Evolutionary conservation across 345 rosid species (phyloP).

Genomic region (Anacardium occidentale): DNA sequence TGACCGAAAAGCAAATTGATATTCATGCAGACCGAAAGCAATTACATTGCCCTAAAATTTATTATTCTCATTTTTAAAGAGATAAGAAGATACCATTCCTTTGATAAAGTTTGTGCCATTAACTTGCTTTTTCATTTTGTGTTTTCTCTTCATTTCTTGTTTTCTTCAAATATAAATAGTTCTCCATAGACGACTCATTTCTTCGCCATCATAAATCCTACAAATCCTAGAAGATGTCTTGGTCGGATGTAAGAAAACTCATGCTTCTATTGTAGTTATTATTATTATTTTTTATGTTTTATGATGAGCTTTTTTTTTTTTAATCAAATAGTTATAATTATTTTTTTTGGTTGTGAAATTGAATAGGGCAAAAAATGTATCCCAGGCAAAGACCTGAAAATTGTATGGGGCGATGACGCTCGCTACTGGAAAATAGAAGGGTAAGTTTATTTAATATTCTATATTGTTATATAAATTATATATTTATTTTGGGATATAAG

Average conservation of each 20-base stretch:
- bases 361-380: too few species aligned
- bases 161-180: neutral
- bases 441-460: neutral
- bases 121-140: neutral
- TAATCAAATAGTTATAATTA: too few species aligned
- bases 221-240: too few species aligned
- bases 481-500: neutral
- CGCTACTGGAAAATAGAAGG: conserved; percentile 23
- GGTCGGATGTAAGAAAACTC: too few species aligned
- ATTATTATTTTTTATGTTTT: too few species aligned
- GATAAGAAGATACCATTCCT: neutral
- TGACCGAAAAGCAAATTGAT: too few species aligned
- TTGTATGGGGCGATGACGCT: conserved; percentile 29
- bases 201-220: neutral
- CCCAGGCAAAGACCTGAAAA: conserved; percentile 1
- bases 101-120: neutral
- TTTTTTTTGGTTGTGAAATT: too few species aligned
- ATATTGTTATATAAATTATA: neutral
- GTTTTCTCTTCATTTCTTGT: neutral
- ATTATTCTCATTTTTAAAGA: neutral
- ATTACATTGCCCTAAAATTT: too few species aligned
- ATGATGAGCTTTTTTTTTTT: too few species aligned
- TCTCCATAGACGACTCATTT: neutral
- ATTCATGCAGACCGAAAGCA: too few species aligned
- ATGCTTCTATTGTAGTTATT: too few species aligned